Evolutionary conservation across 1,284 basidiomycete species (phyloP).

Genomic region (Blastosporella zonata): DNA sequence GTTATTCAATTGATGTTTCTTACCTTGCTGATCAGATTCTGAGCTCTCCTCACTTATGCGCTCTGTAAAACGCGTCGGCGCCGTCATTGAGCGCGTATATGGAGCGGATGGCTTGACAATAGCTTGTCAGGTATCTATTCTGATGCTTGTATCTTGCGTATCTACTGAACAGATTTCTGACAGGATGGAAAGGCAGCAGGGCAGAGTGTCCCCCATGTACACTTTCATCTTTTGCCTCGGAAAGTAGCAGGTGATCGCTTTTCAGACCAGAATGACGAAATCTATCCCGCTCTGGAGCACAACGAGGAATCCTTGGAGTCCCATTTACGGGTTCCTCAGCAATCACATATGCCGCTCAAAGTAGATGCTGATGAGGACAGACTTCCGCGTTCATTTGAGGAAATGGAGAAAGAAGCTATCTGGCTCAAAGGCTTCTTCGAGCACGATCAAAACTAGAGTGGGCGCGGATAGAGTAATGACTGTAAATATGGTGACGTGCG

Average conservation of each 20-base stretch:
- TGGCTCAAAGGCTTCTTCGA: conserved; percentile 60
- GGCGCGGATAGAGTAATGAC: neutral
- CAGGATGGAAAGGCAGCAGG: conserved; percentile 85
- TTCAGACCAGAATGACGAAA: conserved; percentile 65
- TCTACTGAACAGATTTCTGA: conserved; percentile 10
- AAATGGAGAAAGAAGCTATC: conserved; percentile 75
- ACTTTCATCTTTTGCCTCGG: conserved; percentile 86
- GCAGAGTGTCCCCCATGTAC: conserved; percentile 87
- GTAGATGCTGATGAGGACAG: conserved; percentile 74
- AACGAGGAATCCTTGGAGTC: conserved; percentile 52
- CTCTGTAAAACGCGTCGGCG: conserved; percentile 71
- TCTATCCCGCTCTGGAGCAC: conserved; percentile 77
- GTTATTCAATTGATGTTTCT: neutral
- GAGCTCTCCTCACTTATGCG: conserved; percentile 80
- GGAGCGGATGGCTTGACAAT: conserved; percentile 76
- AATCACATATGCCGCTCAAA: conserved; percentile 33
- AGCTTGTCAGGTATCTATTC: conserved; percentile 71
- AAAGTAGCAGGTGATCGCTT: conserved; percentile 67
- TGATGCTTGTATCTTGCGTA: neutral
- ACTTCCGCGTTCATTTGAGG: conserved; percentile 59
- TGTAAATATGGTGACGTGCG: too few species aligned
- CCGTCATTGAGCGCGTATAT: conserved; percentile 68
- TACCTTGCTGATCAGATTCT: conserved; percentile 31
- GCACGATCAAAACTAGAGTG: conserved; percentile 11
- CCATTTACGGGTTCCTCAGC: conserved; percentile 29